phyloP scores from a whole-genome alignment of 306 rosid species.

The Fragaria vesca region DNA sequence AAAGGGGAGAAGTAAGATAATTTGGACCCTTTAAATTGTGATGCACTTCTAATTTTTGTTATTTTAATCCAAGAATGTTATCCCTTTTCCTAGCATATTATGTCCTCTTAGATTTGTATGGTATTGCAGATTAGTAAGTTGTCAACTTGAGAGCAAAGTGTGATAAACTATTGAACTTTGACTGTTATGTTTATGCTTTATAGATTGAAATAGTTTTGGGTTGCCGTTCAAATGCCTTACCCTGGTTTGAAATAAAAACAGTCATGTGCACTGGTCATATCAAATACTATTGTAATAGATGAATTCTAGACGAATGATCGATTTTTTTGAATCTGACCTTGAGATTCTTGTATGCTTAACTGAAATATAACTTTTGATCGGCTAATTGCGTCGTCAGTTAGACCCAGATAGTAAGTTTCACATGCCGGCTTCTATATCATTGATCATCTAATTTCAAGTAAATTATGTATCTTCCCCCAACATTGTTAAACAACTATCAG shows the following conservation, averaged over 20 bases:
- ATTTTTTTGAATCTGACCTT: not conserved
- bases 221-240: not conserved
- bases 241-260: not conserved
- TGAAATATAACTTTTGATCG: not conserved
- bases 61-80: not conserved
- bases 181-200: not conserved
- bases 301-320: not conserved
- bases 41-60: not conserved
- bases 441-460: no score
- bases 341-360: not conserved
- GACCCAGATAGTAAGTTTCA: not conserved
- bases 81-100: not conserved
- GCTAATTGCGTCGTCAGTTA: not conserved
- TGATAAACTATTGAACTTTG: not conserved
- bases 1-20: constrained; percentile 15
- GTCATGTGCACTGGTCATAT: not conserved
- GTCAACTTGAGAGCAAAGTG: not conserved
- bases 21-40: not conserved
- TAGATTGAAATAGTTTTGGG: not conserved
- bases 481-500: not conserved
- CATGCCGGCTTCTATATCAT: not conserved
- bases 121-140: not conserved
- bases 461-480: not conserved
- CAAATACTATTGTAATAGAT: not conserved
- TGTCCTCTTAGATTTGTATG: not conserved